phyloP scores from a whole-genome alignment of 805 yeast genomes.

The Teunomyces gatunensis region DNA sequence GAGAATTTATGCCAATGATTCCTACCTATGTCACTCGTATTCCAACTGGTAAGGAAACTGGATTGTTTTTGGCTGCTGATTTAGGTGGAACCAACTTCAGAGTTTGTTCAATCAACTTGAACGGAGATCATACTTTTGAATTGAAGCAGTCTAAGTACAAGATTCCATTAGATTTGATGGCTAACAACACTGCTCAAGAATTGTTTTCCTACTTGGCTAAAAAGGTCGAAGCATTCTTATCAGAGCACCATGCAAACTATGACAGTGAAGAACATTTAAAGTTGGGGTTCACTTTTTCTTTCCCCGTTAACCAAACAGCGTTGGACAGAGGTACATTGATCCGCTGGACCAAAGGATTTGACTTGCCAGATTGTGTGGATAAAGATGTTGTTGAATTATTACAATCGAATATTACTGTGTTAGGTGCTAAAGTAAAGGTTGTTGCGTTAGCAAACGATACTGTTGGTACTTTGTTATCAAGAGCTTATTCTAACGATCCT shows the following conservation, averaged over 20 bases:
- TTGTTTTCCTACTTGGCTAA: slow-evolving; percentile 75
- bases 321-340: slow-evolving; percentile 75
- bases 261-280: slow-evolving; percentile 41
- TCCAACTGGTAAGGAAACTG: slow-evolving; percentile 84
- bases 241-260: slow-evolving; percentile 58
- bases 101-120: slow-evolving; percentile 80
- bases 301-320: slow-evolving; percentile 87
- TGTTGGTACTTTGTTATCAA: slow-evolving; percentile 86
- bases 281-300: slow-evolving; percentile 90
- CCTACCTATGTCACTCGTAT: slow-evolving; percentile 84
- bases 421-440: slow-evolving; percentile 62
- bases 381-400: slow-evolving; percentile 73
- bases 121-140: slow-evolving; percentile 76
- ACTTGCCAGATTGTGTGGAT: slow-evolving; percentile 80
- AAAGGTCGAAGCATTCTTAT: slow-evolving; percentile 63
- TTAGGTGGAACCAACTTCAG: slow-evolving; percentile 96
- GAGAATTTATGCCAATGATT: slow-evolving; percentile 74
- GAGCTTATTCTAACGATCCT: slow-evolving; percentile 73
- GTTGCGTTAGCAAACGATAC: slow-evolving; percentile 95
- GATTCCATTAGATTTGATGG: slow-evolving; percentile 78
- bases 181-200: slow-evolving; percentile 56
- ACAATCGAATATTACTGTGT: slow-evolving; percentile 64
- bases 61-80: slow-evolving; percentile 85
- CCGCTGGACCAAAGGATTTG: slow-evolving; percentile 97
- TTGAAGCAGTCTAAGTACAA: slow-evolving; percentile 74